These are phyloP conservation scores for Botrytis medusae DNA, from an alignment of 2,329 filamentous ascomycete species.

Conservation along the genomic window DNA sequence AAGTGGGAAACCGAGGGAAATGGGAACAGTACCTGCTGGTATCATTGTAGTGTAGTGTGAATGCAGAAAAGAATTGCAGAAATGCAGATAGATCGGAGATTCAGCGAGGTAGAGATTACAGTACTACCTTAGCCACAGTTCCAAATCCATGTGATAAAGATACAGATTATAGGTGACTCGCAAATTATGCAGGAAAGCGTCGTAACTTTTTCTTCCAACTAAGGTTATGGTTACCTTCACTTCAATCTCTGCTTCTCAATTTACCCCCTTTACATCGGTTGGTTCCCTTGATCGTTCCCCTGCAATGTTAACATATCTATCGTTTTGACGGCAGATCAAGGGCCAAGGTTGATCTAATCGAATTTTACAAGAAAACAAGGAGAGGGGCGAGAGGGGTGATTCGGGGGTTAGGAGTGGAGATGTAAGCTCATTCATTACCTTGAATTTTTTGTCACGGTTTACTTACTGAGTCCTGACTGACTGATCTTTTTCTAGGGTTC, in stretches of 20 bases:
- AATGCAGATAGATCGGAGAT: not conserved
- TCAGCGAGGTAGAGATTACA: not conserved
- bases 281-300: not conserved
- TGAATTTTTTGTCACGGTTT: not conserved
- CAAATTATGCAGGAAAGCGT: constrained; percentile 14
- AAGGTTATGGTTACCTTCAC: not conserved
- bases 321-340: constrained; percentile 6
- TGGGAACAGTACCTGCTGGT: not conserved
- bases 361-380: not conserved
- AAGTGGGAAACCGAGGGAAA: not conserved
- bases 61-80: not conserved
- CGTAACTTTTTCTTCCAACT: not conserved
- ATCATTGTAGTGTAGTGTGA: not conserved
- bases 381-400: not conserved
- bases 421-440: not conserved
- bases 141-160: not conserved
- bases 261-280: constrained; percentile 14
- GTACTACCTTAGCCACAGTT: not conserved
- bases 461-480: not conserved
- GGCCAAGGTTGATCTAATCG: not conserved
- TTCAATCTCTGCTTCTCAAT: not conserved
- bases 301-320: not conserved
- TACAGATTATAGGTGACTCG: not conserved
- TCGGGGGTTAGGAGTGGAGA: not conserved
- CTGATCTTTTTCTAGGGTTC: not conserved